Conservation (phyloP, 768 basidiomycete genomes). For the Terana coerulea region DNA sequence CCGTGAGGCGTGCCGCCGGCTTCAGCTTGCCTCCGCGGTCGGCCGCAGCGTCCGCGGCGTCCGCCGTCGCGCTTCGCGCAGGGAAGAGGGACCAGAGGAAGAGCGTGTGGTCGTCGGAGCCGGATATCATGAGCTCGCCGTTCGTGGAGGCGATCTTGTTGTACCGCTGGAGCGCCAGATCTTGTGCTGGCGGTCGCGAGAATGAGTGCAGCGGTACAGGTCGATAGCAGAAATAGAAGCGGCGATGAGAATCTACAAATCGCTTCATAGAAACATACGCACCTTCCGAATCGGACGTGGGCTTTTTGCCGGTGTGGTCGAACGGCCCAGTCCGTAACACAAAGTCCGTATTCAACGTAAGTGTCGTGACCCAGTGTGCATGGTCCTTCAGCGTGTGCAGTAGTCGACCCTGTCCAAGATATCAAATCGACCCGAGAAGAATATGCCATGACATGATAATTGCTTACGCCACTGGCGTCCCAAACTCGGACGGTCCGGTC, state of each 20-base stretch:
- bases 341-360: slow-evolving; percentile 94
- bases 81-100: slow-evolving; percentile 92
- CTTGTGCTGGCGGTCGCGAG: slow-evolving; percentile 55
- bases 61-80: slow-evolving; percentile 28
- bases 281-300: slow-evolving; percentile 83
- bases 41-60: slow-evolving; percentile 34
- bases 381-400: slow-evolving; percentile 89
- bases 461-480: slow-evolving; percentile 74
- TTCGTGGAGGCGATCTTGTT: slow-evolving; percentile 54
- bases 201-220: no score
- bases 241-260: neutral
- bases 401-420: slow-evolving; percentile 64
- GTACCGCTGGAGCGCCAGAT: slow-evolving; percentile 75
- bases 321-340: slow-evolving; percentile 93
- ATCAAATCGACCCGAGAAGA: neutral
- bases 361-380: slow-evolving; percentile 98
- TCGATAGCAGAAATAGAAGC: no score
- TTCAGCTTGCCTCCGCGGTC: slow-evolving; percentile 51
- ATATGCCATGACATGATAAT: neutral
- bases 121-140: slow-evolving; percentile 88
- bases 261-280: slow-evolving; percentile 16
- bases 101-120: slow-evolving; percentile 96
- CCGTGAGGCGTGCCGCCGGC: slow-evolving; percentile 77
- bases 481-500: slow-evolving; percentile 94
- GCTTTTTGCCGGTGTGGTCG: slow-evolving; percentile 80